Base-by-base conservation (phyloP, 1,139 yeast species). In the Ogataea hybrid region DNA sequence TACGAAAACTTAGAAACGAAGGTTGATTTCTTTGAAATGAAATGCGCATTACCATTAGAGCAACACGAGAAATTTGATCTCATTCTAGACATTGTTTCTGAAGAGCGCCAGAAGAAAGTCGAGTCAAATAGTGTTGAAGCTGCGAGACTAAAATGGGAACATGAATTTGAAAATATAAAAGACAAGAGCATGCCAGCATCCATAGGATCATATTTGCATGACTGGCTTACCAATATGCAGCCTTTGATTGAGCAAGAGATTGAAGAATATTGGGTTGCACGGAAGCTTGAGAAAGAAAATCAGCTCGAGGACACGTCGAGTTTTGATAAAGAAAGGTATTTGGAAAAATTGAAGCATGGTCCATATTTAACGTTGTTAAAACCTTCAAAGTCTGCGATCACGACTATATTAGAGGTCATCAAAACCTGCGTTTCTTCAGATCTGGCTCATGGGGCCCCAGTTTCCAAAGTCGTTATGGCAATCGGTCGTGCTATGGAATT, bases 61-160 rank as follows among this genome's bases (percentile, higher is more conserved):
- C 82, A 85, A 46, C 73, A 71, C 41, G 62, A 53, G 3, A 64
- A 67, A 44, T 88, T 88, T 61, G 84, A 86, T 52, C 70, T 68
- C 23, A 76, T 81, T 0, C 65, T 90, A 42, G 89, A 87, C 49
- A 64, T 70, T 1, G 78, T 83, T 54, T 90, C 92, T 50, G 77
- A 75, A 43, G 78, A 77, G 18, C 78, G 98, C 58, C 96, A 92
- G 61, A 69, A 78, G 43, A 75, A 75, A 36, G 63, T 92, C 32
- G 98, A 92, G 61, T 72, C 80, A 25, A 74, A 84, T 46, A 94
- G 95, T 4, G 72, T 84, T 8, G 92, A 85, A 53, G 92, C 92
- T 3, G 96, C 97, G 0, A 79, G 76, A 49, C 87, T 82, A 57
- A 84, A 85, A 61, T 92, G 97, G 97, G 82, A 79, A 57, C 83